Evolutionary conservation across 2,329 filamentous ascomycete species (phyloP), one percentile per base, ranked within the genome.

Genomic region (Fusarium temperatum): DNA sequence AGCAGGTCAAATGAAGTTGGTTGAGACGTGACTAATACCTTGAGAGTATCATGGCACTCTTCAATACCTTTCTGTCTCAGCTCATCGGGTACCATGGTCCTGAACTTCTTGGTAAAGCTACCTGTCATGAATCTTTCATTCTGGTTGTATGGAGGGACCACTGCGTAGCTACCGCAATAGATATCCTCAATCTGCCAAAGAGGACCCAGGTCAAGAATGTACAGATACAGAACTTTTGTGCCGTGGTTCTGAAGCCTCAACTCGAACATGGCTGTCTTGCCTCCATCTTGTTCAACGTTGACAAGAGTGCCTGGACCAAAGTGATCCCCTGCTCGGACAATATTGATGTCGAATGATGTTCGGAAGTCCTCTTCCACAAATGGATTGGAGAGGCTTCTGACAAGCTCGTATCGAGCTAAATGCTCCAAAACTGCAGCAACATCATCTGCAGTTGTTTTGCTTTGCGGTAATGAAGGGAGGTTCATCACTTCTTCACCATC

Each of bases 1-100:
- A 75, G 30, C 4, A 62, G 11, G 9, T 57, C 42, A 45, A 75
- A 74, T 13, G 64, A 72, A 4, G 68, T 75, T 6, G 72, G 71
- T 4, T 67, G 68, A 10, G 72, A 63, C 1, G 73, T 74, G 2
- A 75, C 44, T 15, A 75, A 17, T 1, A 75, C 47, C 22, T 75
- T 75, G 13, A 74, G 28, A 4, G 60, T 47, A 26, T 75, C 72
- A 4, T 57, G 20, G 4, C 68, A 74, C 8, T 60, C 17, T 4
- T n/a, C 6, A 1, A 41, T 8, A 0, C 70, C 64, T 8, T 4
- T 42, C 9, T 35, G 20, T 22, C 6, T 38, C 32, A 72, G 20
- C 5, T 65, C 55, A 2, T 36, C 15, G 0, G 70, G 68, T 1
- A 73, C 39, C 39, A 24, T 53, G 1, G 56, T 68, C n/a, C 48